Conservation (phyloP, 2,329 filamentous ascomycete genomes). For the Aspergillus spinulosporus region DNA sequence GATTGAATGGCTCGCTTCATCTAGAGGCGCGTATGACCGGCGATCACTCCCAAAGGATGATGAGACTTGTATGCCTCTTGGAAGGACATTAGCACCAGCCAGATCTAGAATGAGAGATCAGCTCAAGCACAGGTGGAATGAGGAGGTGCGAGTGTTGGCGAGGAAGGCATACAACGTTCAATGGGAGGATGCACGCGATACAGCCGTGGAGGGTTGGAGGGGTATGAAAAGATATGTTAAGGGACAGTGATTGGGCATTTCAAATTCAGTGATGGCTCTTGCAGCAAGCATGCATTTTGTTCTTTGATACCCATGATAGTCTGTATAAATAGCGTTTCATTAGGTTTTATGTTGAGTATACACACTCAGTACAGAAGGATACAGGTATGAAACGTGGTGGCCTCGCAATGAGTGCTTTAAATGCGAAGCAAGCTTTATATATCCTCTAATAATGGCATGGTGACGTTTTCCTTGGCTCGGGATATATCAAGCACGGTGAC, state of each 20-base stretch:
- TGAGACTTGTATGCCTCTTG: neutral
- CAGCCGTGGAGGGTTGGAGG: slow-evolving; percentile 55
- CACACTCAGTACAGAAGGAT: slow-evolving; percentile 4
- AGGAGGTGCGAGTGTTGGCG: slow-evolving; percentile 67
- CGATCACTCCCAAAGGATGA: slow-evolving; percentile 24
- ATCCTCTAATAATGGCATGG: neutral
- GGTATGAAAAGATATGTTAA: slow-evolving; percentile 36
- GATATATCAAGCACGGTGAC: too few species aligned
- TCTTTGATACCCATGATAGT: slow-evolving; percentile 22
- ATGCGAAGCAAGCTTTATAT: neutral
- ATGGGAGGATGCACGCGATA: slow-evolving; percentile 60
- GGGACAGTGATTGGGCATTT: slow-evolving; percentile 25
- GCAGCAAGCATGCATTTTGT: neutral
- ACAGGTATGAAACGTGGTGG: neutral
- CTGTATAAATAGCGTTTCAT: slow-evolving; percentile 8
- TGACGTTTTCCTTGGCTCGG: too few species aligned
- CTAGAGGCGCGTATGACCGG: slow-evolving; percentile 38
- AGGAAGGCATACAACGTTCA: slow-evolving; percentile 66
- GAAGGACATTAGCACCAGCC: neutral
- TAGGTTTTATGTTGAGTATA: neutral
- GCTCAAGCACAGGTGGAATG: slow-evolving; percentile 76
- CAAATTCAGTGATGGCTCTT: neutral
- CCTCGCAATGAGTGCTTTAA: neutral
- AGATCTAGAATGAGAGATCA: slow-evolving; percentile 60
- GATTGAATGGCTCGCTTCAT: slow-evolving; percentile 43